These are phyloP conservation scores for Fusarium udum DNA, from an alignment of 2,329 filamentous ascomycete species.

Conservation along the genomic window DNA sequence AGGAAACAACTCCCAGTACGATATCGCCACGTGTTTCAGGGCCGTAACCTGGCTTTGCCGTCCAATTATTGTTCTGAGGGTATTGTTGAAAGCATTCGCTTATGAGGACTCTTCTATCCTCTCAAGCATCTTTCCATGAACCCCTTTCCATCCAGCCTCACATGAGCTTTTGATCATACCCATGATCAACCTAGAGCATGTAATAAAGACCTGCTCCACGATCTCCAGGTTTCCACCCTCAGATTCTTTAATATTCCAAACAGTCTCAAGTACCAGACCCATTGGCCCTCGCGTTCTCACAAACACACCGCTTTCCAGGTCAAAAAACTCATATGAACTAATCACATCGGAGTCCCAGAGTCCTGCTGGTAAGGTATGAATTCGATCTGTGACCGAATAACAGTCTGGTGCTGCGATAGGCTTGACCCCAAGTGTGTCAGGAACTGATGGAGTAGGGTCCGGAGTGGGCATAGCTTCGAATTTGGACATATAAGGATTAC, in stretches of 20 bases:
- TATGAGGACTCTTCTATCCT: constrained; percentile 46
- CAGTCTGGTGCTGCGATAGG: constrained; percentile 46
- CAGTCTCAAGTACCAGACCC: constrained; percentile 62
- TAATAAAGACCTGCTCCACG: constrained; percentile 61
- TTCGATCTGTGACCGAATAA: constrained; percentile 60
- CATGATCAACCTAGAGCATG: constrained; percentile 60
- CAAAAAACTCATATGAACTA: constrained; percentile 64
- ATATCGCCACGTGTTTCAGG: background rate
- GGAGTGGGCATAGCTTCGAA: constrained; percentile 50
- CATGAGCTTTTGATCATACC: constrained; percentile 61
- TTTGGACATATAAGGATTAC: constrained; percentile 61
- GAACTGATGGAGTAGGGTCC: constrained; percentile 30
- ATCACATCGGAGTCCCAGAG: constrained; percentile 65
- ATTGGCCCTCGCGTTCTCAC: constrained; percentile 62
- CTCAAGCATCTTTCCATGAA: constrained; percentile 59
- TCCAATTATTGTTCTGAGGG: background rate
- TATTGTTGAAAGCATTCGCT: background rate
- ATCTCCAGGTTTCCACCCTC: constrained; percentile 52
- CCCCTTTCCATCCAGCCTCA: constrained; percentile 59
- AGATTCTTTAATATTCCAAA: constrained; percentile 55
- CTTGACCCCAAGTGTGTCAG: constrained; percentile 40
- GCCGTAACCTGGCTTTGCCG: background rate
- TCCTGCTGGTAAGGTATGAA: constrained; percentile 63
- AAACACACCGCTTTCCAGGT: constrained; percentile 60
- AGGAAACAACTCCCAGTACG: background rate